Base-by-base conservation (phyloP, 495 filamentous ascomycete genomes). In the Antarctomyces pellizariae region DNA sequence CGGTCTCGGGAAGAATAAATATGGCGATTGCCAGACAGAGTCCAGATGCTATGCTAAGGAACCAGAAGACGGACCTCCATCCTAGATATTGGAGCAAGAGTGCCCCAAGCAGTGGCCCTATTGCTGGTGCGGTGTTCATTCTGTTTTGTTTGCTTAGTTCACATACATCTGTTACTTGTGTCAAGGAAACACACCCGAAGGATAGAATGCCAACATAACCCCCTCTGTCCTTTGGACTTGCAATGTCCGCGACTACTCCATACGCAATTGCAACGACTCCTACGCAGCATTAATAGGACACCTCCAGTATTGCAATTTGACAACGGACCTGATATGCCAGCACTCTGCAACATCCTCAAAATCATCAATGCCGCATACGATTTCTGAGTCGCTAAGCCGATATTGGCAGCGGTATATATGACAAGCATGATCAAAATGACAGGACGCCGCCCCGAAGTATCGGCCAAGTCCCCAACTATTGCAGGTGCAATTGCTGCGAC, bases 61-160 rank as follows among this genome's bases (percentile, higher is more conserved):
- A 77, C 71, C 71, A 78, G 41, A 80, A 84, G 22, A 75, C 71
- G 24, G 60, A 53, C 13, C 64, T 41, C 74, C 73, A 82, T 0
- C 67, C 70, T 0, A 77, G 49, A 24, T 61, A 72, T 16, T 73
- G 53, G 5, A 56, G 48, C 1, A 79, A 46, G 0, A 76, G 32
- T 0, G 73, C 73, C 2, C 74, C 73, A 10, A 79, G 53, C 0
- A 74, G 53, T 0, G 69, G 71, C 1, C 62, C 66, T 3, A 74
- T 30, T 0, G 61, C 50, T 2, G 66, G 62, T 0, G 60, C 64
- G n/a, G 56, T 30, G 15, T 52, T 58, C 3, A 18, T 14, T 13
- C 32, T 25, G 4, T n/a, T 19, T 13, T 26, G 23, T 11, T n/a
- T 7, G 38, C 38, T 15, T 37, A 38, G 1, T 38, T 38, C 32